Percentiles rank a stretch among this genome's conserved stretches.
These are phyloP conservation scores for Dentipellis sp. DNA, from an alignment of 768 basidiomycete species.

Conservation along the genomic window DNA sequence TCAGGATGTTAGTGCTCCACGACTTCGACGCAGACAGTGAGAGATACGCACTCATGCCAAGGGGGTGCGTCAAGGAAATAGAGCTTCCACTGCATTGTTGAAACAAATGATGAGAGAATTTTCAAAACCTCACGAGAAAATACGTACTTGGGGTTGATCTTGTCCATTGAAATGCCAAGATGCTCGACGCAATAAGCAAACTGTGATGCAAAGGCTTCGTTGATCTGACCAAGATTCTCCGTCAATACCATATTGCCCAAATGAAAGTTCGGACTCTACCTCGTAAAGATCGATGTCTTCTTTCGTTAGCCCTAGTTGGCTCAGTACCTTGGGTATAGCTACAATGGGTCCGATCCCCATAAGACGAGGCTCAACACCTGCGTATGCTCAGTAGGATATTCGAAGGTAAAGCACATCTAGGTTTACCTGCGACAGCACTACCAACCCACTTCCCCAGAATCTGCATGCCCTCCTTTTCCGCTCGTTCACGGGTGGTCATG, in stretches of 20 bases:
- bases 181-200: conserved; percentile 89
- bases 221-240: conserved; percentile 41
- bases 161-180: conserved; percentile 64
- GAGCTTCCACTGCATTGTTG: conserved; percentile 72
- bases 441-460: conserved; percentile 81
- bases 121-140: neutral
- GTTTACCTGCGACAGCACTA: conserved; percentile 64
- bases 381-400: conserved; percentile 7
- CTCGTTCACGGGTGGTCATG: conserved; percentile 70
- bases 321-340: conserved; percentile 64
- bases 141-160: conserved; percentile 78
- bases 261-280: conserved; percentile 26
- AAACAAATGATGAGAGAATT: neutral
- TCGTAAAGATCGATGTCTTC: conserved; percentile 74
- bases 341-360: conserved; percentile 73
- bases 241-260: neutral
- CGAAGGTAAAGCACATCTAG: neutral
- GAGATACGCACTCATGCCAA: conserved; percentile 66
- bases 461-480: conserved; percentile 66
- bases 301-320: conserved; percentile 50
- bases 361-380: conserved; percentile 67
- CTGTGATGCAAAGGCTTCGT: conserved; percentile 89
- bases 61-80: conserved; percentile 74
- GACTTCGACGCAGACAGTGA: conserved; percentile 10
- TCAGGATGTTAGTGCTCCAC: neutral